phyloP scores from a whole-genome alignment of 2,329 filamentous ascomycete species.

The Penicillium capsulatum region DNA sequence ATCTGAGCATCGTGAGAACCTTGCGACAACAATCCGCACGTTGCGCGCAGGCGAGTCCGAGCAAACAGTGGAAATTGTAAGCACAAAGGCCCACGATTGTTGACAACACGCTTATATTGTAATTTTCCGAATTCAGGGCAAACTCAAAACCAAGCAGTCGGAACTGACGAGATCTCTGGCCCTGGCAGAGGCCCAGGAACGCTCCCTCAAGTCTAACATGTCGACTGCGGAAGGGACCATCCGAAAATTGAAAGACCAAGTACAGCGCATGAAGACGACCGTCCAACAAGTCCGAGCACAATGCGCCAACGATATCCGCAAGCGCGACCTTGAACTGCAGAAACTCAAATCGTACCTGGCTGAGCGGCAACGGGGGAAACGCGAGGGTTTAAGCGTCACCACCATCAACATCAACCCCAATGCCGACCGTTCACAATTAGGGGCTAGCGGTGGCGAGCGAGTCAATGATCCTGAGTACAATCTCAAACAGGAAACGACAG shows the following conservation, averaged over 20 bases:
- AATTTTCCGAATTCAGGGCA: constrained; percentile 39
- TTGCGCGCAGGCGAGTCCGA: constrained; percentile 72
- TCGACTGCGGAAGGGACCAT: constrained; percentile 69
- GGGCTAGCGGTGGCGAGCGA: constrained; percentile 37
- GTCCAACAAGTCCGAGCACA: constrained; percentile 79
- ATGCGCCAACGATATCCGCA: constrained; percentile 85
- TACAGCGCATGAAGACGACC: constrained; percentile 70
- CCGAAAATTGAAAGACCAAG: constrained; percentile 77
- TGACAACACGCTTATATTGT: not conserved
- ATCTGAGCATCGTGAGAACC: constrained; percentile 77
- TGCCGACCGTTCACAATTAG: constrained; percentile 31
- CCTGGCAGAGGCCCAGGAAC: constrained; percentile 64
- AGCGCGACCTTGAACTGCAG: constrained; percentile 84
- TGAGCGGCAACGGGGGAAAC: constrained; percentile 60
- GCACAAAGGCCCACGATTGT: constrained; percentile 21
- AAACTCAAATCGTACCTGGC: constrained; percentile 80
- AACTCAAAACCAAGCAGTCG: constrained; percentile 51
- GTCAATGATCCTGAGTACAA: constrained; percentile 60
- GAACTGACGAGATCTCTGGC: constrained; percentile 56
- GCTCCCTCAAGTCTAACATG: constrained; percentile 64
- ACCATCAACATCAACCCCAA: constrained; percentile 46
- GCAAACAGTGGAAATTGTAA: constrained; percentile 64
- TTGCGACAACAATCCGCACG: constrained; percentile 71
- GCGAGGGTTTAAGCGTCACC: constrained; percentile 50
- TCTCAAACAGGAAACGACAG: constrained; percentile 80